Evolutionary conservation across 768 basidiomycete genomes (phyloP), one percentile per base, ranked within the genome.

Genomic region (Boletus rubropictus): DNA sequence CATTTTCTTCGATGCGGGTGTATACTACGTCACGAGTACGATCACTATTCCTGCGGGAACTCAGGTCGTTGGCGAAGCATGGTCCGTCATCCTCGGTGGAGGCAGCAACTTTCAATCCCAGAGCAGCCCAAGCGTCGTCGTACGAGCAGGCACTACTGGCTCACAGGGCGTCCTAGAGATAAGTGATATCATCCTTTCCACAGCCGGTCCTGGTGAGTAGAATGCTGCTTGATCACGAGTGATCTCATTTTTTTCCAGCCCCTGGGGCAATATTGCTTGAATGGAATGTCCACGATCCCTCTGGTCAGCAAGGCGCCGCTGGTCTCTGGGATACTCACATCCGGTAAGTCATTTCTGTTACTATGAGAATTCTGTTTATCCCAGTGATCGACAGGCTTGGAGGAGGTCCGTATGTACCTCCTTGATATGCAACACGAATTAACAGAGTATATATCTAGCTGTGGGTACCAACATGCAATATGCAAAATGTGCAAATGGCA

Each of bases 1-100:
- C 58, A 81, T 90, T 39, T 89, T 86, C 71, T 80, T 89, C 59
- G 88, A 90, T 53, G 82, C 84, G 1, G 78, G 78, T 6, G 70
- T 69, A 15, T 78, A 78, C 63, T 52, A 69, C 39, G 66, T 78
- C 45, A 68, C 72, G 17, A 20, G 67, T 46, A 79, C 77, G n/a
- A 66, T 79, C 37, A 63, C 57, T 27, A 71, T 79, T 34, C 77
- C 77, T 17, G 67, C 70, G 1, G 75, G 74, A 35, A 64, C 72
- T 9, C 72, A 69, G 44, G 58, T 79, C 28, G 70, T 75, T 14
- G 78, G 77, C 24, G 77, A 79, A 55, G 74, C 62, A n/a, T 78
- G 76, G 77, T 57, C 72, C 1, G 65, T 69, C 27, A 74, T 78
- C 45, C 63, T 76, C 46, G 77, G 62, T 33, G 61, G 64, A 14